Base-by-base conservation (phyloP, 345 rosid genomes). In the Xanthoceras sorbifolium region DNA sequence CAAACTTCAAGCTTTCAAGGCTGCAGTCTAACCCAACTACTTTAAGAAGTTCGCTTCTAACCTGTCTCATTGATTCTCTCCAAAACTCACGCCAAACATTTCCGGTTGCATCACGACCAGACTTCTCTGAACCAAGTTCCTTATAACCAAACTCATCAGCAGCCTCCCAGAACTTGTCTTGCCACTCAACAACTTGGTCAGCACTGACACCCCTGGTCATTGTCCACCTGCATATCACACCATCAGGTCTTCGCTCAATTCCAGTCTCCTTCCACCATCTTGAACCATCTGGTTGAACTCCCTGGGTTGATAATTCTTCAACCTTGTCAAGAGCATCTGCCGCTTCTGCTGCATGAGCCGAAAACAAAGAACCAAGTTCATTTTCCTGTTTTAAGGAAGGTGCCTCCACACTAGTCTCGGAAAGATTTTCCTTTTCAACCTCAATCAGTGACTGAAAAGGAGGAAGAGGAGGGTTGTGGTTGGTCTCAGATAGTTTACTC, bases 111-210 rank as follows among this genome's bases (percentile, higher is more conserved):
- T 95, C 94, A 38, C 99, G 93, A 23, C 98, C 98, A 72, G 92
- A 89, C 77, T 95, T 95, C 88, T 95, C 99, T 1, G 98, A 95
- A 67, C 97, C 99, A 80, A 95, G 97, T 79, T 95, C 99, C 88
- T 92, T 95, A 54, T 93, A 85, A 34, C 90, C 98, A 64, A 92
- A 84, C 17, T 93, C 98, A 83, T 93, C 92, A 71, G 99, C 79
- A 81, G 98, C 99, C 83, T 95, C 98, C 99, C 99, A 95, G 73
- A 85, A 95, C 84, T 95, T 95, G 68, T 92, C 98, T 81, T 93
- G 99, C 94, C 97, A 95, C 84, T 93, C 99, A 70, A 89, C 87
- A 70, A 81, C 89, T 77, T 92, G 83, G 59, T 90, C 90, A 57
- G 90, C 91, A 82, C 93, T 90, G 32, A 93, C 94, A 50, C 97